Percentiles rank a stretch among this genome's conserved stretches.
phyloP scores from a whole-genome alignment of 805 yeast genomes.

The Sugiyamaella chiloensis region DNA sequence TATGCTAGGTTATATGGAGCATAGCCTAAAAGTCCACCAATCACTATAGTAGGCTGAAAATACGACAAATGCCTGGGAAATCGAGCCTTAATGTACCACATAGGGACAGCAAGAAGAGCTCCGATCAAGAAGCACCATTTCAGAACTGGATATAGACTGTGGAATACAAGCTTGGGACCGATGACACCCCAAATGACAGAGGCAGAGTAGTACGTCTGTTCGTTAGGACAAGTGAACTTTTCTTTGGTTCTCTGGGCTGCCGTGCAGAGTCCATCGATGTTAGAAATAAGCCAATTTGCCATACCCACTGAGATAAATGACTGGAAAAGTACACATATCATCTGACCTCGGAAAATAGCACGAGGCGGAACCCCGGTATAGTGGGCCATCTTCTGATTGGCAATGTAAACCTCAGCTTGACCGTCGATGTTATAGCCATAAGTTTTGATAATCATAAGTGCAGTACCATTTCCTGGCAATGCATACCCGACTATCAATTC shows the following conservation, averaged over 20 bases:
- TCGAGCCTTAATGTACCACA: slow-evolving; percentile 13
- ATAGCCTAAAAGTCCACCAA: slow-evolving; percentile 44
- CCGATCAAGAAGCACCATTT: slow-evolving; percentile 67
- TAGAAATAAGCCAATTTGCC: slow-evolving; percentile 34
- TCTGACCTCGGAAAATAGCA: slow-evolving; percentile 39
- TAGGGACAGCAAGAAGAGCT: slow-evolving; percentile 29
- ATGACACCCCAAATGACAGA: slow-evolving; percentile 56
- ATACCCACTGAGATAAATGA: slow-evolving; percentile 32
- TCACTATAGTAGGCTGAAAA: slow-evolving; percentile 40
- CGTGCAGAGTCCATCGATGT: slow-evolving; percentile 34
- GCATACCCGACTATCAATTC: slow-evolving; percentile 65
- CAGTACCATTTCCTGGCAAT: slow-evolving; percentile 57
- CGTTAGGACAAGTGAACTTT: slow-evolving; percentile 42
- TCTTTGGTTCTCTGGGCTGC: slow-evolving; percentile 46
- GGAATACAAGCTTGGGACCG: slow-evolving; percentile 53
- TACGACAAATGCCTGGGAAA: slow-evolving; percentile 15
- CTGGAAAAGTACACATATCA: slow-evolving; percentile 42
- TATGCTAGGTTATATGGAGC: slow-evolving; percentile 45
- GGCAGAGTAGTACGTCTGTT: slow-evolving; percentile 44
- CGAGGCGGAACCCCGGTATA: slow-evolving; percentile 58
- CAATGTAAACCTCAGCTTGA: slow-evolving; percentile 43
- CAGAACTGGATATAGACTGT: slow-evolving; percentile 56
- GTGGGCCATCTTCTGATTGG: slow-evolving; percentile 59
- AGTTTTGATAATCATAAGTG: slow-evolving; percentile 37
- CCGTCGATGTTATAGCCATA: slow-evolving; percentile 37